Percentiles rank a stretch among this genome's conserved stretches.
Conservation (phyloP, 306 rosid genomes). For the Dalbergia cultrata region DNA sequence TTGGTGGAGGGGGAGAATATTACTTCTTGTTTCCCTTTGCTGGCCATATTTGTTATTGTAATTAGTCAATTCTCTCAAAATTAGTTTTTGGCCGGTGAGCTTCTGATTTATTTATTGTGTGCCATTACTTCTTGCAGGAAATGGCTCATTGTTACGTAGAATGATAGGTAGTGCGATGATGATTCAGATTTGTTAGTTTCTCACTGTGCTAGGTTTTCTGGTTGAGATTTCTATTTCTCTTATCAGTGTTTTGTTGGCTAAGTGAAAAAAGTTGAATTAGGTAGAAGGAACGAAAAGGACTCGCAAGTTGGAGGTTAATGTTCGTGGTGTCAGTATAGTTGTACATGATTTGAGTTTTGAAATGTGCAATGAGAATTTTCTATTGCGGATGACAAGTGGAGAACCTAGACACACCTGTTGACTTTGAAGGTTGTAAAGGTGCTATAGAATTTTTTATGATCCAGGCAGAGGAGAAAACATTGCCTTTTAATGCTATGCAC, state of each 20-base stretch:
- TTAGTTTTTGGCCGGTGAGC: slow-evolving; percentile 43
- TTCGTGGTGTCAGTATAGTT: not conserved
- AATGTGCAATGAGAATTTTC: too few relatives aligned
- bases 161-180: not conserved
- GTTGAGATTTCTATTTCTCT: not conserved
- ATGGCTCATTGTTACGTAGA: not conserved
- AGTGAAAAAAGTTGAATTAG: not conserved
- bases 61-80: slow-evolving; percentile 50
- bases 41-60: slow-evolving; percentile 55
- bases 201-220: not conserved
- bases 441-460: too few relatives aligned
- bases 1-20: slow-evolving; percentile 39
- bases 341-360: too few relatives aligned
- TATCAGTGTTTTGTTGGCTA: not conserved
- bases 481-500: too few relatives aligned
- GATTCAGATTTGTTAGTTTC: slow-evolving; percentile 28
- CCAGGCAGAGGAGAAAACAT: too few relatives aligned
- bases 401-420: too few relatives aligned
- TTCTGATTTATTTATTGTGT: slow-evolving; percentile 7
- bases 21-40: slow-evolving; percentile 29
- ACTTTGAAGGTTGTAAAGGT: too few relatives aligned
- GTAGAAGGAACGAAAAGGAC: not conserved
- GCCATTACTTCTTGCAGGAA: slow-evolving; percentile 25
- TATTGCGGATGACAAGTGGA: too few relatives aligned
- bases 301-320: not conserved